phyloP scores from a whole-genome alignment of 2,329 filamentous ascomycete species.

The Fusarium secorum region DNA sequence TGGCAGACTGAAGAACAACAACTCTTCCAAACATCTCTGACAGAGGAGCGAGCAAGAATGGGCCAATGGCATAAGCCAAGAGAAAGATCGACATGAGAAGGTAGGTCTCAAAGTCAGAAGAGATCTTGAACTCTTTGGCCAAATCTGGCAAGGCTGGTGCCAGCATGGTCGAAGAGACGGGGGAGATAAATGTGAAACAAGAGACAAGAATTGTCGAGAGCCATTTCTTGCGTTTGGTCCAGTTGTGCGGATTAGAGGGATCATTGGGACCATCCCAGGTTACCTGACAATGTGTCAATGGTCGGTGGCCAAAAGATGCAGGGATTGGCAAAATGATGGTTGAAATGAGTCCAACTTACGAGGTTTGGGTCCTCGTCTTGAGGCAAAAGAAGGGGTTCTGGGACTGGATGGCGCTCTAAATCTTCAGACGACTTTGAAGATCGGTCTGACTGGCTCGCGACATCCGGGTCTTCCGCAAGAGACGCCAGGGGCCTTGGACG shows the following conservation, averaged over 20 bases:
- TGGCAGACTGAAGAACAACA: constrained; percentile 54
- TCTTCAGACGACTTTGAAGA: not conserved
- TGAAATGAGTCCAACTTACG: constrained; percentile 10
- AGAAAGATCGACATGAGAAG: constrained; percentile 68
- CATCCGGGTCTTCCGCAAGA: constrained; percentile 13
- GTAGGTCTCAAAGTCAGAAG: constrained; percentile 51
- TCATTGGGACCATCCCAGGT: constrained; percentile 56
- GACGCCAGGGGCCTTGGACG: constrained; percentile 13
- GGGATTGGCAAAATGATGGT: not conserved
- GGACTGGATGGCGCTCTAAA: constrained; percentile 8
- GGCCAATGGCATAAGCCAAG: constrained; percentile 62
- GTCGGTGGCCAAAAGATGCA: too few species aligned
- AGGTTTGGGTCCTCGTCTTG: constrained; percentile 33
- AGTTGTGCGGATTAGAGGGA: constrained; percentile 55
- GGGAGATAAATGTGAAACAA: constrained; percentile 62
- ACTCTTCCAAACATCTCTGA: constrained; percentile 61
- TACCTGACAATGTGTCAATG: constrained; percentile 38
- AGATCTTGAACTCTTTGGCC: constrained; percentile 54
- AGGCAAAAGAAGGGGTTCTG: constrained; percentile 4
- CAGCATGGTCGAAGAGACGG: constrained; percentile 61
- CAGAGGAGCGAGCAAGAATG: constrained; percentile 60
- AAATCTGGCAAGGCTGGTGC: constrained; percentile 57
- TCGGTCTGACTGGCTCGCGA: not conserved
- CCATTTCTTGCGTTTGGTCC: constrained; percentile 50
- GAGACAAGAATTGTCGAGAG: constrained; percentile 48